Conservation (phyloP, 2,329 filamentous ascomycete genomes). For the Pseudogymnoascus sp. region DNA sequence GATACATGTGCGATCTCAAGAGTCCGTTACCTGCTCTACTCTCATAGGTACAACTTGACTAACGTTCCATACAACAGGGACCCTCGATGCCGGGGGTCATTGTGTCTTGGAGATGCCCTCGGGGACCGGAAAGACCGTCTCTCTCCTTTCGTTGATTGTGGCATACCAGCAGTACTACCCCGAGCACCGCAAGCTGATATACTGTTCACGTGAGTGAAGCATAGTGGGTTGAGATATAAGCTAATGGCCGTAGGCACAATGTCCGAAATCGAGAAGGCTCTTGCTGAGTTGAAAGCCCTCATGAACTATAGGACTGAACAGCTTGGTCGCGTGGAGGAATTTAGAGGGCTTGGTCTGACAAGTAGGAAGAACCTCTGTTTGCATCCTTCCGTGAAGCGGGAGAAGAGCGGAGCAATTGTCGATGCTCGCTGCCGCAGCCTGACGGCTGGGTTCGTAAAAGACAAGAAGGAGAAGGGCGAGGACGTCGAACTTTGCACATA, state of each 20-base stretch:
- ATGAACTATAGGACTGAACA: slow-evolving; percentile 93
- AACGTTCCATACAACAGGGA: slow-evolving; percentile 36
- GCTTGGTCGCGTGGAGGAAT: slow-evolving; percentile 86
- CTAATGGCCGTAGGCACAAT: slow-evolving; percentile 57
- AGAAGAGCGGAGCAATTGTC: slow-evolving; percentile 90
- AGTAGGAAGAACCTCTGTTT: slow-evolving; percentile 96
- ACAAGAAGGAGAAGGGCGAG: slow-evolving; percentile 93
- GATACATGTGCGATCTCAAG: slow-evolving; percentile 79
- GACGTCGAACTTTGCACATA: slow-evolving; percentile 92
- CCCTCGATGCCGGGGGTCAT: slow-evolving; percentile 87
- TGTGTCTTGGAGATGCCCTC: slow-evolving; percentile 99
- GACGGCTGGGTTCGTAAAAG: slow-evolving; percentile 93
- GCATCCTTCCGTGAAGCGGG: slow-evolving; percentile 89
- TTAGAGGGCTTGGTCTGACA: slow-evolving; percentile 81
- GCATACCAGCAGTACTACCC: slow-evolving; percentile 93
- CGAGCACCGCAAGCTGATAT: slow-evolving; percentile 91
- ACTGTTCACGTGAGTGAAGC: slow-evolving; percentile 68
- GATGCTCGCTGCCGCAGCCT: slow-evolving; percentile 93
- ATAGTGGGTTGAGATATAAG: background rate
- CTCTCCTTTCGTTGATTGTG: slow-evolving; percentile 86
- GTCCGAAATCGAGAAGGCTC: slow-evolving; percentile 98
- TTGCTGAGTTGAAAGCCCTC: slow-evolving; percentile 80
- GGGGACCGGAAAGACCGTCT: slow-evolving; percentile 95
- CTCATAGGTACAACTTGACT: background rate
- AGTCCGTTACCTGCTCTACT: slow-evolving; percentile 27